Evolutionary conservation across 2,329 filamentous ascomycete genomes (phyloP), one percentile per base, ranked within the genome.

Genomic region (Colletotrichum coccodes): DNA sequence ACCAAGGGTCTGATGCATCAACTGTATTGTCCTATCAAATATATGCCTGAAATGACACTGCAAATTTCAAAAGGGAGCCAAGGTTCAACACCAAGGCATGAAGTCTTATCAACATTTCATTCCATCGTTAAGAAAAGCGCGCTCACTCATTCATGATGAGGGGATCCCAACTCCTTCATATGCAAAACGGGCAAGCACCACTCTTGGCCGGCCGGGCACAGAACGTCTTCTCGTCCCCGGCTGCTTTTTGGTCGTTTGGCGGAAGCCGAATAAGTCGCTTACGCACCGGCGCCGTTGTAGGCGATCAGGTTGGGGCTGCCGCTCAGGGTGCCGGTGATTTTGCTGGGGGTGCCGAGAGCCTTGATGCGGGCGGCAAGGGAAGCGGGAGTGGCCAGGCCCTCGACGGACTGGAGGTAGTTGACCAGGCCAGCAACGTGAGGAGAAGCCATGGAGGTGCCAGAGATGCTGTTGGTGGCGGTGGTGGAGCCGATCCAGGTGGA

Each of bases 361-460:
- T 81, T 77, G 64, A 88, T 80, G 50, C 81, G 78, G 23, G 75
- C 52, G 30, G 76, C 78, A 34, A 88, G 79, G 28, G 77, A 79
- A 60, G 79, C 76, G 1, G 87, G 84, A 14, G 79, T 81, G 14
- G 70, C 72, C 57, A 75, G 70, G 40, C 75, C 73, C 74, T 87
- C 82, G 1, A 85, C 76, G 12, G 75, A 79, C 68, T 86, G 74
- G 32, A 91, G 76, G 75, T 90, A 91, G n/a, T 87, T 82, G 16
- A 85, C 87, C 21, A 91, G 76, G 8, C 90, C 90, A 23, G 87
- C 82, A 59, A 91, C 82, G 73, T 91, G 89, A 0, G 89, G 89
- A 5, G 84, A 81, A 2, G 89, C 87, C 89, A 91, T 91, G 36
- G 85, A 89, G 4, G 90, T 92, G 34, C 89, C 90, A 6, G 82